phyloP scores from a whole-genome alignment of 805 yeast species.

The Scheffersomyces stipitis region DNA sequence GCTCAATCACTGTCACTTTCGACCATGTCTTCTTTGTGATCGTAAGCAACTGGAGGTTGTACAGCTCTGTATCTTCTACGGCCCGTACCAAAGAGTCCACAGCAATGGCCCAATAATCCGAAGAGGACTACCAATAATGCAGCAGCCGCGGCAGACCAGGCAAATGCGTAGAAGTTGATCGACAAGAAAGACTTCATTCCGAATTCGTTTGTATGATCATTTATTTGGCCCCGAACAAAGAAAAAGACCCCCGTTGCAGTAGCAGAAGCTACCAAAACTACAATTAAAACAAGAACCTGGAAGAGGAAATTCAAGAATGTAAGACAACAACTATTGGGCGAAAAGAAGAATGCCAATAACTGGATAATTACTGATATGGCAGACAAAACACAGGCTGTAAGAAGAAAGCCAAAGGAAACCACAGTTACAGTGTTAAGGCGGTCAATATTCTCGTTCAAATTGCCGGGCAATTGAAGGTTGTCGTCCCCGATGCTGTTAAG shows the following conservation, averaged over 20 bases:
- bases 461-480: conserved; percentile 52
- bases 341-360: conserved; percentile 40
- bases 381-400: conserved; percentile 25
- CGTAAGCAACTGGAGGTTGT: conserved; percentile 20
- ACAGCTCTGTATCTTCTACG: conserved; percentile 26
- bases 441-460: conserved; percentile 45
- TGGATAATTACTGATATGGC: conserved; percentile 52
- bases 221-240: conserved; percentile 50
- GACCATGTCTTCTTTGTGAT: conserved; percentile 13
- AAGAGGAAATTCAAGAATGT: conserved; percentile 45
- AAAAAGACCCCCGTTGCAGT: conserved; percentile 62
- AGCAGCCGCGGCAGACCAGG: conserved; percentile 64
- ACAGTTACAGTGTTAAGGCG: conserved; percentile 49
- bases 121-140: conserved; percentile 21
- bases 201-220: conserved; percentile 42
- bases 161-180: conserved; percentile 52
- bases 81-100: conserved; percentile 37
- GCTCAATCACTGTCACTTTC: conserved; percentile 1
- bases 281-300: conserved; percentile 39
- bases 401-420: conserved; percentile 52
- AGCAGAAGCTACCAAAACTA: conserved; percentile 44
- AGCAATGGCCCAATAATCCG: conserved; percentile 41
- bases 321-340: conserved; percentile 45
- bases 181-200: conserved; percentile 59
- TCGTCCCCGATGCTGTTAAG: conserved; percentile 23